Evolutionary conservation across 805 yeast genomes (phyloP), one percentile per base, ranked within the genome.

Genomic region (Saccharomycopsis amapae): DNA sequence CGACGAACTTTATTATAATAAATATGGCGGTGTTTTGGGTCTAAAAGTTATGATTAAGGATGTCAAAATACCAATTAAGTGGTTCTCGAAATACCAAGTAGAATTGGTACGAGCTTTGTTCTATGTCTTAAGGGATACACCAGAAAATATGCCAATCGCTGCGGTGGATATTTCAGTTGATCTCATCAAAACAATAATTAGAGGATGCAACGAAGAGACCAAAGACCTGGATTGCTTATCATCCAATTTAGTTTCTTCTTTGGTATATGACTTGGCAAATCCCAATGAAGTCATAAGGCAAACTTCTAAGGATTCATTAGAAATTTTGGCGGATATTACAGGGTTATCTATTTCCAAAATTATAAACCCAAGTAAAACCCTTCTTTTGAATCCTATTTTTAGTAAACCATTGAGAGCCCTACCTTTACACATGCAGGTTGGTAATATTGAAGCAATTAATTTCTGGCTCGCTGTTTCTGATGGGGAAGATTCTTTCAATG

Each of bases 401-500:
- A 96, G 96, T 4, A 93, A 93, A 58, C 99, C 99, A 0, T 65
- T 93, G 49, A 73, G 99, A 52, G 98, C 98, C 0, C 70, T 93
- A 51, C 97, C 99, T 0, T 93, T 94, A 66, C 93, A 96, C 2
- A 90, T 89, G 95, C 97, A 93, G 64, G 90, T 93, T 46, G 98
- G 97, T 31, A 88, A 93, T 61, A 88, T 93, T 51, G 97, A 93
- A 62, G 97, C 97, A 1, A 85, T 93, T 12, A 79, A 94, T 0
- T 94, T 81, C 62, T 90, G 97, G 58, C 67, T 93, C 47, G 78
- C 81, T 1, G 68, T 90, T 41, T 90, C 85, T 9, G 74, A 82
- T 51, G 73, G 95, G 0, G 89, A 90, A 55, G 65, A 90, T 53
- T 79, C 81, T 4, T 90, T 87, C 60, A 85, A 85, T 54, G 97